Base-by-base conservation (phyloP, 2,329 filamentous ascomycete genomes). In the Diaporthe ilicicola region DNA sequence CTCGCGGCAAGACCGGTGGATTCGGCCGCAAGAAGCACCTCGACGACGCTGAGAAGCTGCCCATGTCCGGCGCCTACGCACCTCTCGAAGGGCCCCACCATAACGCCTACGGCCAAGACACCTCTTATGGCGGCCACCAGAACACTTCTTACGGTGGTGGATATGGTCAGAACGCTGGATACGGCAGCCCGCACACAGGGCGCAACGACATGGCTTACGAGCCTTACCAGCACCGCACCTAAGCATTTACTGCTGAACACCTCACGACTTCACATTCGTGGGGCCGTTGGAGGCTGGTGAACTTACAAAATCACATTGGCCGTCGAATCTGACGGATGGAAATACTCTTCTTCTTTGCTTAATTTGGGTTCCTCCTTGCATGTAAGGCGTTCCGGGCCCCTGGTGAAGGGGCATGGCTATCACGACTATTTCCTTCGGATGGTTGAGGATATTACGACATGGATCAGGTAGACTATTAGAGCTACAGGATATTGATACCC, bases 191-290 rank as follows among this genome's bases (percentile, higher is more conserved):
- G 1, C 53, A 53, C 15, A 59, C 66, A 2, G 53, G 66, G n/a
- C 54, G 66, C 44, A 68, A 59, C n/a, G 84, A 88, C 37, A 78
- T 86, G 74, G 89, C 88, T 48, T 91, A 91, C 80, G 89, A 91
- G 85, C 89, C 89, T 44, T 91, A 91, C 81, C 86, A 86, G 65
- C 89, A 90, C 76, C 84, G 84, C 54, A 82, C 83, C 56, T 90
- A 86, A 82, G 59, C 32, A 48, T 24, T 27, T n/a, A n/a, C 53
- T 12, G 13, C 48, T 27, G 48, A 51, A 13, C 10, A 64, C 44
- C 12, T 65, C 32, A 39, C 44, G 17, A 32, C 5, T 8, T 24
- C n/a, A n/a, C 17, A 8, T 10, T 19, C 7, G 17, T 22, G 39
- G 9, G 22, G 66, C 22, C n/a, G 56, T 37, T 24, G 29, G 44